phyloP scores from a whole-genome alignment of 176 grass and related monocot genomes.

The Phragmites australis region DNA sequence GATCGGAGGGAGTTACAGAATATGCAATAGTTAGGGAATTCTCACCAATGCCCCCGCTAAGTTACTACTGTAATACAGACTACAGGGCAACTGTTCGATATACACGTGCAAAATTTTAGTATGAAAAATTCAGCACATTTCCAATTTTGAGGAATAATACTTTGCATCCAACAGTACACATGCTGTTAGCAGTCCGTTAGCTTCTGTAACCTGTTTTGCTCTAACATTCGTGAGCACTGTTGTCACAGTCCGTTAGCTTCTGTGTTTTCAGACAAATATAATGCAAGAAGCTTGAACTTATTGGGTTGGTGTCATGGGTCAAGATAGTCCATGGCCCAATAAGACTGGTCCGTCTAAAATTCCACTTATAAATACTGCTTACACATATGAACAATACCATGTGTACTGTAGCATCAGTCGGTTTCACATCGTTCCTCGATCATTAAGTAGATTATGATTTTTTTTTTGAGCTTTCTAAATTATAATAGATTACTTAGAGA shows the following conservation, averaged over 20 bases:
- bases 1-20: too few relatives aligned
- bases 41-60: background rate
- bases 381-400: too few relatives aligned
- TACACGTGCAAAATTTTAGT: background rate
- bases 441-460: too few relatives aligned
- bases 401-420: too few relatives aligned
- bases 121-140: background rate
- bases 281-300: background rate
- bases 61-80: background rate
- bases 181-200: background rate
- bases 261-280: background rate
- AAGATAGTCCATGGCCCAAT: too few relatives aligned
- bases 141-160: background rate
- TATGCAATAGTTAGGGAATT: too few relatives aligned
- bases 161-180: background rate
- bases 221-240: background rate
- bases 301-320: too few relatives aligned
- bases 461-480: too few relatives aligned
- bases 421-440: too few relatives aligned
- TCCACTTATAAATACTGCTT: too few relatives aligned
- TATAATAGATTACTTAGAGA: too few relatives aligned
- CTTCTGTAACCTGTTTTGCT: background rate
- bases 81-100: background rate
- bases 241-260: background rate
- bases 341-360: too few relatives aligned